Conservation (phyloP, 768 basidiomycete genomes). For the Podaxis sp. region DNA sequence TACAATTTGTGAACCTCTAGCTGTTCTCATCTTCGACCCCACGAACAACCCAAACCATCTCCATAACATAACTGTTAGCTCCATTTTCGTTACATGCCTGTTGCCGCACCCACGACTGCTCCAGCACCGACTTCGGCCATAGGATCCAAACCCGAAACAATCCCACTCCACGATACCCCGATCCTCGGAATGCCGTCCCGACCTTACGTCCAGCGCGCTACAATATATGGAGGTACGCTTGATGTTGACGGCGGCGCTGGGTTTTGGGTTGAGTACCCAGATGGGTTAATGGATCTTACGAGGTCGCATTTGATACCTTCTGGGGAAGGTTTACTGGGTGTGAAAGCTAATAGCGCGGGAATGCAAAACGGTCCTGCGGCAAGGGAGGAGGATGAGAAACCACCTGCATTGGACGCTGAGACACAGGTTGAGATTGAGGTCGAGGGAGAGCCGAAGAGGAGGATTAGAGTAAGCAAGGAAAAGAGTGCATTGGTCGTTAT, state of each 20-base stretch:
- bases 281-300: constrained; percentile 61
- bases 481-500: constrained; percentile 60
- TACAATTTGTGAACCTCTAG: not conserved
- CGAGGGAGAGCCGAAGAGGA: constrained; percentile 41
- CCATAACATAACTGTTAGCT: not conserved
- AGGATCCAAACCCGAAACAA: not conserved
- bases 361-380: not conserved
- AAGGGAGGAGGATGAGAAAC: constrained; percentile 17
- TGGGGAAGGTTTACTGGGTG: constrained; percentile 15
- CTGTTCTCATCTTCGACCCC: not conserved
- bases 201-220: constrained; percentile 42
- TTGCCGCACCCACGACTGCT: constrained; percentile 11
- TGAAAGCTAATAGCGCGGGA: not conserved
- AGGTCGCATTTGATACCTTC: constrained; percentile 40
- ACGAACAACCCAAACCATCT: not conserved
- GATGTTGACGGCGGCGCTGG: constrained; percentile 28
- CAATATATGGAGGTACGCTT: constrained; percentile 49
- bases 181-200: constrained; percentile 46
- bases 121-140: not conserved
- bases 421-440: constrained; percentile 56
- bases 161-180: constrained; percentile 36
- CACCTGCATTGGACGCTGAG: constrained; percentile 28
- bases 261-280: constrained; percentile 73
- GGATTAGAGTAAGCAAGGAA: constrained; percentile 48
- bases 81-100: not conserved